Evolutionary conservation across 2,329 filamentous ascomycete genomes (phyloP), one percentile per base, ranked within the genome.

Genomic region (Lachnellula suecica): DNA sequence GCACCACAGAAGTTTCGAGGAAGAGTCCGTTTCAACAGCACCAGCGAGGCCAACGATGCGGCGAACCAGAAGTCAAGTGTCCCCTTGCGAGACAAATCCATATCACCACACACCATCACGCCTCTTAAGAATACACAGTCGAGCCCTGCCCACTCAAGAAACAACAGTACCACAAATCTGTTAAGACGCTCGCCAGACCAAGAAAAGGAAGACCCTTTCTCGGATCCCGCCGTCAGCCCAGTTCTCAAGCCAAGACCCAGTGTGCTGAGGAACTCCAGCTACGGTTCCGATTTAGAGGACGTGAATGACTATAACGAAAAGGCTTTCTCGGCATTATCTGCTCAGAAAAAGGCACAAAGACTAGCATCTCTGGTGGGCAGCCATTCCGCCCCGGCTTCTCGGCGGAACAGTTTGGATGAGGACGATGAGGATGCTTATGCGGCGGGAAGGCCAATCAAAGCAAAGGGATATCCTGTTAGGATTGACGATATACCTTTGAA

Each of bases 401-500:
- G 65, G 46, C 59, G 64, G 24, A 59, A 49, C 15, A 68, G 66
- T 46, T 23, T 67, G 11, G 63, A 66, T 15, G 59, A 62, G 3
- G 60, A 63, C 5, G 54, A 49, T 4, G 61, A 64, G 15, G 61
- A 65, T 2, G 43, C 51, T 4, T 35, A 40, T 17, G 31, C 47
- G 11, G 42, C 48, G 35, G 46, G 40, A 6, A 49, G 31, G 27
- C 44, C 50, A 15, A 47, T n/a, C 2, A 51, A 49, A 17, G 45
- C 42, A 11, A 35, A 41, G 15, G 44, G 51, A 7, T 59, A 59
- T 25, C 63, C 64, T 2, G 59, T 67, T 23, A 60, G 61, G 22
- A 53, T 67, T 25, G 65, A 67, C 34, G 64, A 68, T 49, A 67
- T 68, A 42, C 65, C 66, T n/a, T 50, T 68, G 37, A 49, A 56